Conservation (phyloP, 352 stramenopile genomes). For the Pythium volutum region DNA sequence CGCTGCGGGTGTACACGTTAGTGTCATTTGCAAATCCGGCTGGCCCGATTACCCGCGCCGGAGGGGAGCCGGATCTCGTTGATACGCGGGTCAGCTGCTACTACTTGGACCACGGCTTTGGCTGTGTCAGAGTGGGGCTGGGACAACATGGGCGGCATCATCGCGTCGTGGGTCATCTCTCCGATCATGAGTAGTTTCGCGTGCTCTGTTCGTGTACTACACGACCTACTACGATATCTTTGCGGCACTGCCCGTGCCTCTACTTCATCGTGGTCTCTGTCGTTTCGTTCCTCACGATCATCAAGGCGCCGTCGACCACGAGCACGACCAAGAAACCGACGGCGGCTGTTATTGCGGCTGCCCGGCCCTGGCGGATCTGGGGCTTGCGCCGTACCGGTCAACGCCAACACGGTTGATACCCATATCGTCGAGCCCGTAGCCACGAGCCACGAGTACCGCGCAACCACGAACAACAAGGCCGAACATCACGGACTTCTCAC, state of each 20-base stretch:
- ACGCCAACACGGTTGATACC: too few species aligned
- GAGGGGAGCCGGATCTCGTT: not conserved
- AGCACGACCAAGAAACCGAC: constrained; percentile 6
- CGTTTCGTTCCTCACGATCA: constrained; percentile 44
- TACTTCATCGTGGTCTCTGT: constrained; percentile 45
- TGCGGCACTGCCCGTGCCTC: constrained; percentile 39
- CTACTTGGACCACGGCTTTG: constrained; percentile 33
- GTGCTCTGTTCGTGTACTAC: constrained; percentile 55
- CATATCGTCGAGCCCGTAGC: too few species aligned
- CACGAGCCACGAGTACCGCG: too few species aligned
- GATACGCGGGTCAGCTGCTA: not conserved
- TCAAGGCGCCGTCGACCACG: constrained; percentile 27
- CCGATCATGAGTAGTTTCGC: constrained; percentile 51
- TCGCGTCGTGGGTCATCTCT: constrained; percentile 68
- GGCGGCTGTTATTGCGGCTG: not conserved
- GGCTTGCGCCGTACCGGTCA: too few species aligned
- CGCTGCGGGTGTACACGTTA: not conserved
- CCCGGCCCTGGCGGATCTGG: too few species aligned
- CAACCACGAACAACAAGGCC: too few species aligned
- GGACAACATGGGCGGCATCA: constrained; percentile 49
- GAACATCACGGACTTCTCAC: too few species aligned
- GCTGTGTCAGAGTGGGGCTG: constrained; percentile 44
- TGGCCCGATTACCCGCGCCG: not conserved
- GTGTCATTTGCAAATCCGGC: not conserved
- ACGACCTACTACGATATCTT: constrained; percentile 47